Evolutionary conservation across 768 basidiomycete genomes (phyloP), one percentile per base, ranked within the genome.

Genomic region (Mycena kentingensis): DNA sequence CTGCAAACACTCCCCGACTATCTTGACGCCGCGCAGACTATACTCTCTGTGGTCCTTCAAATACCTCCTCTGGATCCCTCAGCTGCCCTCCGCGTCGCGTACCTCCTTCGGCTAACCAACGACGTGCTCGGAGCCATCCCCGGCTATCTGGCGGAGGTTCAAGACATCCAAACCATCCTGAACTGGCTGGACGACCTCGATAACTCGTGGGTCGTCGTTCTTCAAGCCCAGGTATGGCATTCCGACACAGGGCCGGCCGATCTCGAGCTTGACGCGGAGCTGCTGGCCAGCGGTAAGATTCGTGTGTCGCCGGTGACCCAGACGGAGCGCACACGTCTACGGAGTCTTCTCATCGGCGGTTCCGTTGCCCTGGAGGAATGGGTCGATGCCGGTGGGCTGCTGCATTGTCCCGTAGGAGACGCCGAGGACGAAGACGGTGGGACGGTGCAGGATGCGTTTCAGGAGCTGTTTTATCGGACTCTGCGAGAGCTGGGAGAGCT

Each of bases 31-130:
- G 73, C 77, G 26, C 82, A 79, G 19, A 70, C 69, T 41, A 70
- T 90, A 18, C 69, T 91, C 11, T 74, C 78, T 0, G 63, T 92
- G 41, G 76, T 89, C 35, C 72, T 90, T 18, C 88, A 84, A 62
- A 87, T 90, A 43, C 90, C 88, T 0, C 88, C 90, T 12, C 65
- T 87, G 15, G 81, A 83, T 54, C 84, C 87, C 0, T 90, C 88
- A 3, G 80, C 84, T 4, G 71, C 82, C 13, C 74, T 91, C 4
- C 81, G 90, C 8, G 83, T 76, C 7, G 74, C 82, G 2, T 81
- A 83, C 53, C 73, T 91, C n/a, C 80, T 92, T 21, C 84, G 83
- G 24, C 72, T 90, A 7, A 90, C 87, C 3, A 81, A 81, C 47
- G 88, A 90, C 42, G 74, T 82, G 16, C 70, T 91, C 58, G 70